Conservation (phyloP, 345 rosid genomes). For the Moringa oleifera region DNA sequence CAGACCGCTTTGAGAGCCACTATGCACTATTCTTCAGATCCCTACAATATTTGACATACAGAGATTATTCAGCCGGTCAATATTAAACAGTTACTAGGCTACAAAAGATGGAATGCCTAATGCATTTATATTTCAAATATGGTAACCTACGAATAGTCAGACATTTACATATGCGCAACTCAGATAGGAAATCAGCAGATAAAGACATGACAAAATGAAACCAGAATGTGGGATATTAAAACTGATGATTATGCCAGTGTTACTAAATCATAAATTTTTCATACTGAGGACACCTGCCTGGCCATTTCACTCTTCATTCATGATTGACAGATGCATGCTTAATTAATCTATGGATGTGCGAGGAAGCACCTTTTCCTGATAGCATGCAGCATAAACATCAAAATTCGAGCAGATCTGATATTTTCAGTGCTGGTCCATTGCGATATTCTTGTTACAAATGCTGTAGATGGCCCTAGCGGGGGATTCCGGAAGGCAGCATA, state of each 20-base stretch:
- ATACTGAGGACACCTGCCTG: background rate
- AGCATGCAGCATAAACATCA: constrained; percentile 41
- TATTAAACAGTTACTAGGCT: constrained; percentile 31
- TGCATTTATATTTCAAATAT: too few species aligned
- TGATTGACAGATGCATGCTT: constrained; percentile 12
- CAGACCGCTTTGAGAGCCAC: background rate
- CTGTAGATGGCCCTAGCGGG: constrained; percentile 23
- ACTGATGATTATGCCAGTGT: background rate
- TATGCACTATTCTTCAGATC: constrained; percentile 17
- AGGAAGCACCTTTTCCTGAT: constrained; percentile 13
- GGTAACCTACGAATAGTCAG: too few species aligned
- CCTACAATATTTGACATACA: constrained; percentile 39
- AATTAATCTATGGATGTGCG: constrained; percentile 23
- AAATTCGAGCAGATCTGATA: constrained; percentile 31
- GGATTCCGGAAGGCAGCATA: constrained; percentile 2
- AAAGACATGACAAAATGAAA: background rate
- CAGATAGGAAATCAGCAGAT: background rate
- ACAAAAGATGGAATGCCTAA: constrained; percentile 9
- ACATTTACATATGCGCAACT: background rate
- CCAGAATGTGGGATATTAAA: too few species aligned
- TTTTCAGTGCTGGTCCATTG: constrained; percentile 19
- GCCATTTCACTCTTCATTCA: constrained; percentile 2
- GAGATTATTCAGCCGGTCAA: constrained; percentile 25
- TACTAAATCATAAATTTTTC: background rate
- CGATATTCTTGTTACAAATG: constrained; percentile 33